These are phyloP conservation scores for Colletotrichum paranaense DNA, from an alignment of 2,329 filamentous ascomycete species.

Conservation along the genomic window DNA sequence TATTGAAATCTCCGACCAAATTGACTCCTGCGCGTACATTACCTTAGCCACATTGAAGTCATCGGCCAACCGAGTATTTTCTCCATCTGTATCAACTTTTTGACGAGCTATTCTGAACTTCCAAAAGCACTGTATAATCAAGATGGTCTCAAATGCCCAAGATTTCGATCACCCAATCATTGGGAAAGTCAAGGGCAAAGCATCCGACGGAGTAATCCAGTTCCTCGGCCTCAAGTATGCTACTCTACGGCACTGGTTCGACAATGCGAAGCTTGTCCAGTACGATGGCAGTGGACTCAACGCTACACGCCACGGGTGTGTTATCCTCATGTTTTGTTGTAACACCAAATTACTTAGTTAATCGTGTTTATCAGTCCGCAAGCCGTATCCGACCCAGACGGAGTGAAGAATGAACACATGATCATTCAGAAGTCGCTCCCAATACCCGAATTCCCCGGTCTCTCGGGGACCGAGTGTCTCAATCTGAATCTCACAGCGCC, in stretches of 20 bases:
- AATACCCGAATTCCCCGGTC: constrained; percentile 44
- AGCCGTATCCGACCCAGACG: constrained; percentile 51
- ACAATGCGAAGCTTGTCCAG: constrained; percentile 28
- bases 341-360: too few relatives aligned
- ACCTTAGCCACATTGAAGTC: neutral
- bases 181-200: neutral
- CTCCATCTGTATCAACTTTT: neutral
- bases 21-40: neutral
- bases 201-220: constrained; percentile 32
- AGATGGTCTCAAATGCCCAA: neutral
- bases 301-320: constrained; percentile 50
- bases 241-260: constrained; percentile 36
- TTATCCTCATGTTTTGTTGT: neutral
- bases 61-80: neutral
- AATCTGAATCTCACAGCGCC: constrained; percentile 64
- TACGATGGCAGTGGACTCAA: constrained; percentile 37
- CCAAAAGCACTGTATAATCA: neutral
- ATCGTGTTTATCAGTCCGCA: constrained; percentile 43
- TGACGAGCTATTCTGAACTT: neutral
- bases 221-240: constrained; percentile 41
- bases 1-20: neutral
- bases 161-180: constrained; percentile 15
- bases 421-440: constrained; percentile 61
- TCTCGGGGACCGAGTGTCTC: constrained; percentile 61
- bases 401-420: constrained; percentile 56